phyloP scores from a whole-genome alignment of 2,329 filamentous ascomycete genomes.

The Chalaropsis thielavioides region DNA sequence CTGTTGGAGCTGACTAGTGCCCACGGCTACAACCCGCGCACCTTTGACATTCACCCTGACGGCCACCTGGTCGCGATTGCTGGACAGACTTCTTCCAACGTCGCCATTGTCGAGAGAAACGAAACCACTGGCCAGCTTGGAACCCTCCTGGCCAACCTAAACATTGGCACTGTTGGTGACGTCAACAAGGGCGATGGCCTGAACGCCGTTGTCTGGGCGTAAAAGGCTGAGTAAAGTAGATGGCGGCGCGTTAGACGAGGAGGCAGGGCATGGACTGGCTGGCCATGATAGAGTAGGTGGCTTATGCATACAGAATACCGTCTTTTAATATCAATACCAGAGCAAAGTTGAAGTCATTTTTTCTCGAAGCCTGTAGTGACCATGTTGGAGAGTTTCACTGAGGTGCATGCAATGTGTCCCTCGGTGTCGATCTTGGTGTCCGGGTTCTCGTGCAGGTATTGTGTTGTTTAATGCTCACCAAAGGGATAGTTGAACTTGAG shows the following conservation, averaged over 20 bases:
- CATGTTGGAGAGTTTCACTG: neutral
- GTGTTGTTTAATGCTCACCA: conserved; percentile 31
- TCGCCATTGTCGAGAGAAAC: conserved; percentile 44
- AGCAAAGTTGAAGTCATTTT: neutral
- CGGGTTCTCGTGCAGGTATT: neutral
- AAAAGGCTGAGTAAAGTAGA: neutral
- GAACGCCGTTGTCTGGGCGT: conserved; percentile 33
- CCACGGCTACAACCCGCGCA: conserved; percentile 45
- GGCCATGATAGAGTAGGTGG: neutral
- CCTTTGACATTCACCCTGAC: conserved; percentile 45
- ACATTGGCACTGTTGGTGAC: conserved; percentile 28
- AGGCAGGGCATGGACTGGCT: neutral
- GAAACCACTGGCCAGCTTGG: conserved; percentile 40
- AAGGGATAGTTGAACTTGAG: conserved; percentile 98
- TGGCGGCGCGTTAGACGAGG: neutral
- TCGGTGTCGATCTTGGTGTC: neutral
- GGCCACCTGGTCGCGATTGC: conserved; percentile 49
- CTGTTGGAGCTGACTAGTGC: conserved; percentile 42
- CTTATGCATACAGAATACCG: neutral
- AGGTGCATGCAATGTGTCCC: neutral
- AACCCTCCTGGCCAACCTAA: conserved; percentile 29
- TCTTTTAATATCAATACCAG: neutral
- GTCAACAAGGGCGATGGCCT: conserved; percentile 34
- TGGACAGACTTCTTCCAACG: conserved; percentile 43
- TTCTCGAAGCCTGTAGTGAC: too few relatives aligned